These are phyloP conservation scores for Pichia deserticola DNA, from an alignment of 805 yeast species.

Conservation along the genomic window DNA sequence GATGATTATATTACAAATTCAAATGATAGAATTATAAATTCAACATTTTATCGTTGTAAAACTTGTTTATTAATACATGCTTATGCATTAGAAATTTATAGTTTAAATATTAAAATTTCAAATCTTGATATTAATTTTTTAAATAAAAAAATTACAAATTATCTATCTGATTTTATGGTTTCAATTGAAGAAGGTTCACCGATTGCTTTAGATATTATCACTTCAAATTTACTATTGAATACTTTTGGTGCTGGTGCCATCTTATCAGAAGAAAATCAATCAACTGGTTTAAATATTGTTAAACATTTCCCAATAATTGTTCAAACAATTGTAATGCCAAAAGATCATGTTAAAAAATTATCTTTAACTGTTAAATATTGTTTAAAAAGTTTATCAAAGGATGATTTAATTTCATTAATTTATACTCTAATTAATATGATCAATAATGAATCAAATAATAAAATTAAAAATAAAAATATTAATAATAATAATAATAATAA, in stretches of 20 bases:
- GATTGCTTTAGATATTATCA: conserved; percentile 43
- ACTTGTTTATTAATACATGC: conserved; percentile 19
- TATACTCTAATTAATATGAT: conserved; percentile 76
- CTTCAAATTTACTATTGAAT: conserved; percentile 37
- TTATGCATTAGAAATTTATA: conserved; percentile 49
- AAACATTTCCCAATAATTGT: conserved; percentile 42
- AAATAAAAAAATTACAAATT: conserved; percentile 39
- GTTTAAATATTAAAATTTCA: conserved; percentile 45
- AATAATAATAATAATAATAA: conserved; percentile 5
- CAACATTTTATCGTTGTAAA: conserved; percentile 22
- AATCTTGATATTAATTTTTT: conserved; percentile 38
- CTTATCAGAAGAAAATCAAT: conserved; percentile 31
- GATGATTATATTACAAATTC: conserved; percentile 18
- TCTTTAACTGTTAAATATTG: conserved; percentile 60
- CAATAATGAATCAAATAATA: conserved; percentile 28
- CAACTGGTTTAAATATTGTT: conserved; percentile 31
- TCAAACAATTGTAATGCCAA: conserved; percentile 44
- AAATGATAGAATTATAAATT: conserved; percentile 19
- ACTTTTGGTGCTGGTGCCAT: conserved; percentile 30
- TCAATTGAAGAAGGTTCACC: conserved; percentile 34
- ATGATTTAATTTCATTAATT: conserved; percentile 73
- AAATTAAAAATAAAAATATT: not conserved
- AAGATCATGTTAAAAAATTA: conserved; percentile 41
- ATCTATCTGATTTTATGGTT: conserved; percentile 30
- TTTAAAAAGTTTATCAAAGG: conserved; percentile 64